Evolutionary conservation across 2,329 filamentous ascomycete genomes (phyloP).

Genomic region (Fusarium dlaminii): DNA sequence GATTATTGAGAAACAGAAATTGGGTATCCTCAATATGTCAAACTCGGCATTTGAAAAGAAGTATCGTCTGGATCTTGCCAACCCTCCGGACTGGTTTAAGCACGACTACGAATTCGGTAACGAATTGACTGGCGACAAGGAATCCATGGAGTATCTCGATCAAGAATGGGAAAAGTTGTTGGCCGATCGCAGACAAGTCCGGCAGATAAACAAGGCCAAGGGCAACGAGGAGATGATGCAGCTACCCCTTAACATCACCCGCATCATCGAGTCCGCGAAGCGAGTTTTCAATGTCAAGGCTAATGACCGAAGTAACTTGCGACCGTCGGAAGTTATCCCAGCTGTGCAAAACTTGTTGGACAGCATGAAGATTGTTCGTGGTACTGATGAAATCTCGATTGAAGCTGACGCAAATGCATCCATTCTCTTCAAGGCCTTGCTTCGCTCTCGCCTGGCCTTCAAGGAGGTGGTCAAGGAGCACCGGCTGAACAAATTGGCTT

Average conservation of each 20-base stretch:
- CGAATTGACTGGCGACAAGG: slow-evolving; percentile 87
- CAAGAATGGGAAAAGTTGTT: slow-evolving; percentile 84
- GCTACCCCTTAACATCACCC: slow-evolving; percentile 88
- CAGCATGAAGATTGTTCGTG: slow-evolving; percentile 85
- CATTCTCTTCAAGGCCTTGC: slow-evolving; percentile 88
- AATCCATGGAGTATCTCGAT: slow-evolving; percentile 86
- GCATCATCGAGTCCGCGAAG: slow-evolving; percentile 90
- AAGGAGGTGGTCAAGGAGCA: slow-evolving; percentile 90
- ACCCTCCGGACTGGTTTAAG: slow-evolving; percentile 68
- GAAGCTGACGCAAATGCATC: slow-evolving; percentile 93
- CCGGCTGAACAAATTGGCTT: slow-evolving; percentile 87
- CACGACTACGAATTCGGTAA: slow-evolving; percentile 76
- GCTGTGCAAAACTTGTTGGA: slow-evolving; percentile 79
- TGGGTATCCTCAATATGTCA: slow-evolving; percentile 87
- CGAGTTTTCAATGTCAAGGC: slow-evolving; percentile 91
- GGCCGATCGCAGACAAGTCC: slow-evolving; percentile 78
- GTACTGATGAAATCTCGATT: slow-evolving; percentile 79
- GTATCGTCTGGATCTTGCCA: slow-evolving; percentile 81
- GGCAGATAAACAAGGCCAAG: slow-evolving; percentile 71
- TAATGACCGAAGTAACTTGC: slow-evolving; percentile 85
- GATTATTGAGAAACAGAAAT: slow-evolving; percentile 89
- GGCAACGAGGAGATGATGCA: slow-evolving; percentile 89
- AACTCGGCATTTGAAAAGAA: slow-evolving; percentile 80
- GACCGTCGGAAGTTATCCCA: slow-evolving; percentile 87
- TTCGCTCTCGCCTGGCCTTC: slow-evolving; percentile 90